These are phyloP conservation scores for Pichia rugopelliculosa DNA, from an alignment of 805 yeast genomes.

Conservation along the genomic window DNA sequence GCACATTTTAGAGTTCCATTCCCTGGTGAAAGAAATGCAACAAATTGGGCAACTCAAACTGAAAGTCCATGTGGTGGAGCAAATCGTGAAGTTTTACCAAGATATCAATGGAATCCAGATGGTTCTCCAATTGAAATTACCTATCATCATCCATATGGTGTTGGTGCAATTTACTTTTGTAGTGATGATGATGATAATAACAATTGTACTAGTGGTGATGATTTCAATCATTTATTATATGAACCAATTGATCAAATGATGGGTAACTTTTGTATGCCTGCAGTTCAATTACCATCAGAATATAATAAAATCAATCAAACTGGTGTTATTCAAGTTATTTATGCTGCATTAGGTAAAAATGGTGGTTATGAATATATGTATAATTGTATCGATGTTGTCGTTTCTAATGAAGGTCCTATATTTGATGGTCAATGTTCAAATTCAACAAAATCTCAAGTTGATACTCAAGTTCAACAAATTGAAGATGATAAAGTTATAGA, in stretches of 20 bases:
- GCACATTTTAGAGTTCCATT: slow-evolving; percentile 27
- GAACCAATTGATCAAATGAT: slow-evolving; percentile 20
- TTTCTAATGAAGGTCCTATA: slow-evolving; percentile 21
- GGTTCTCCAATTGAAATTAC: slow-evolving; percentile 26
- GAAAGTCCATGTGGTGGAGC: slow-evolving; percentile 28
- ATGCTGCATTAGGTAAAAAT: slow-evolving; percentile 13
- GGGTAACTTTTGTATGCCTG: slow-evolving; percentile 26
- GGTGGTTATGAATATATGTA: slow-evolving; percentile 21
- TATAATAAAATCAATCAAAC: slow-evolving; percentile 17
- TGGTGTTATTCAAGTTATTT: slow-evolving; percentile 26
- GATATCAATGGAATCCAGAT: slow-evolving; percentile 25
- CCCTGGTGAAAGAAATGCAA: slow-evolving; percentile 29
- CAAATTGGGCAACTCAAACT: slow-evolving; percentile 25
- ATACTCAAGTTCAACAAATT: neutral
- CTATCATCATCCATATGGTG: slow-evolving; percentile 17
- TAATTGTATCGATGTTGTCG: slow-evolving; percentile 26
- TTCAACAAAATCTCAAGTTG: slow-evolving; percentile 10
- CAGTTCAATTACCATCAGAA: slow-evolving; percentile 20
- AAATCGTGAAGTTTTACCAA: slow-evolving; percentile 20
- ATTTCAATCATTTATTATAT: slow-evolving; percentile 19
- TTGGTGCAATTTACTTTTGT: slow-evolving; percentile 26
- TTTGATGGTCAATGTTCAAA: slow-evolving; percentile 26
- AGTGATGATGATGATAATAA: slow-evolving; percentile 14
- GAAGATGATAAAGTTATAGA: neutral
- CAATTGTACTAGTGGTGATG: slow-evolving; percentile 17